Conservation (phyloP, 2,329 filamentous ascomycete species). For the Pseudohalonectria lignicola region DNA sequence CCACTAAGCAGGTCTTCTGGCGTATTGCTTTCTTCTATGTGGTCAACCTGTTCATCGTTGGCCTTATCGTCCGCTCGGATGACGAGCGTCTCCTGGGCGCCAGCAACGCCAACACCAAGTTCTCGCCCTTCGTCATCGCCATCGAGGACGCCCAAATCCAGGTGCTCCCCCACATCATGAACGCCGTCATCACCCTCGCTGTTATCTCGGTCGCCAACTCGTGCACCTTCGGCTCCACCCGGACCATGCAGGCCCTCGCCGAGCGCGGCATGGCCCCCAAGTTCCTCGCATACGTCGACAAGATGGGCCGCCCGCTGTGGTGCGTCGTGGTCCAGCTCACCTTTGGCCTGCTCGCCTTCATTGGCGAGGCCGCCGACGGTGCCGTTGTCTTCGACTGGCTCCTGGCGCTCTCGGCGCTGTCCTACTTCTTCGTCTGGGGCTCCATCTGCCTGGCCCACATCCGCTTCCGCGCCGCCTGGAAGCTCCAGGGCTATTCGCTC, state of each 20-base stretch:
- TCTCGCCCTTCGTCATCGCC: conserved; percentile 39
- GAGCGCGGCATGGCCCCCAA: conserved; percentile 40
- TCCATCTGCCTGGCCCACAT: conserved; percentile 56
- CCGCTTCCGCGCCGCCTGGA: conserved; percentile 53
- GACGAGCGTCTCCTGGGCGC: conserved; percentile 27
- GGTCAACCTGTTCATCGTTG: conserved; percentile 37
- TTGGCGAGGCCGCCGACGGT: conserved; percentile 32
- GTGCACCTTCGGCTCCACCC: conserved; percentile 37
- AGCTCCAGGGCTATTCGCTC: conserved; percentile 40
- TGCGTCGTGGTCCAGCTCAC: conserved; percentile 39
- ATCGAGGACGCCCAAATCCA: conserved; percentile 38
- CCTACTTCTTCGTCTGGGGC: conserved; percentile 67
- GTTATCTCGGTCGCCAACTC: conserved; percentile 42
- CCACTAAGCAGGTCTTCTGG: conserved; percentile 44
- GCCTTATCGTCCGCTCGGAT: conserved; percentile 32
- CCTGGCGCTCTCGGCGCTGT: conserved; percentile 60
- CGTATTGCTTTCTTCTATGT: conserved; percentile 42
- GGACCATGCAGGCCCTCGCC: conserved; percentile 38
- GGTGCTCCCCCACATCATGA: conserved; percentile 39
- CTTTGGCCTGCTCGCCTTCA: conserved; percentile 50
- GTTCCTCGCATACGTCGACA: conserved; percentile 50
- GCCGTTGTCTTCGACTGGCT: conserved; percentile 50
- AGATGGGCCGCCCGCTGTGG: conserved; percentile 45
- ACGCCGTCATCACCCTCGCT: conserved; percentile 38
- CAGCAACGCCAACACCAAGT: conserved; percentile 27